Percentiles rank a stretch among this genome's conserved stretches.
Conservation (phyloP, 306 rosid species). For the Cyamopsis tetragonoloba region DNA sequence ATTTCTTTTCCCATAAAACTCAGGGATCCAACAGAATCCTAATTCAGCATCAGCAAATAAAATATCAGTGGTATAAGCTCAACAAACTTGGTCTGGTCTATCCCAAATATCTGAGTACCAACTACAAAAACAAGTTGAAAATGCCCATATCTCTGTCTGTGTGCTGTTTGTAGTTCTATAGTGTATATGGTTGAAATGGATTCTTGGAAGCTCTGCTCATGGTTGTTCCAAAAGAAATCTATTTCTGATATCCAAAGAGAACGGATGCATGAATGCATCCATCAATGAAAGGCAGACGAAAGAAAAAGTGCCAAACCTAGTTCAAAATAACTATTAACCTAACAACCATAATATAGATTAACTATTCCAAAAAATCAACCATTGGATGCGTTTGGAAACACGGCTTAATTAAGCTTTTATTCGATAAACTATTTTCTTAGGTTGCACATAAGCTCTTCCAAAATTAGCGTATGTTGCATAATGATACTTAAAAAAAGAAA, state of each 20-base stretch:
- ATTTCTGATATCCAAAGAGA: background rate
- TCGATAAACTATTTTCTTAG: too few species aligned
- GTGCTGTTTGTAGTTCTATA: background rate
- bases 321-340: background rate
- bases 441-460: too few species aligned
- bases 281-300: background rate
- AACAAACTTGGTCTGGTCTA: background rate
- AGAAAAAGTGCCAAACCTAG: background rate
- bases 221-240: slow-evolving; percentile 1
- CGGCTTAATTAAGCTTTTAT: too few species aligned
- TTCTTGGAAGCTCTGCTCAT: background rate
- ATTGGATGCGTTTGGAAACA: too few species aligned
- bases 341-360: background rate
- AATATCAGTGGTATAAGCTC: background rate
- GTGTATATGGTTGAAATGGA: background rate
- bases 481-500: background rate
- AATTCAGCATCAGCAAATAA: background rate
- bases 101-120: background rate
- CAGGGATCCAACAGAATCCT: background rate
- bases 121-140: background rate
- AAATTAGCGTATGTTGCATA: too few species aligned
- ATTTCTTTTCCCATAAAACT: slow-evolving; percentile 2
- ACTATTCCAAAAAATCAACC: background rate
- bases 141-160: background rate
- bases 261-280: background rate